These are phyloP conservation scores for Davidsoniella neocaledoniae DNA, from an alignment of 2,329 filamentous ascomycete species.

Conservation along the genomic window DNA sequence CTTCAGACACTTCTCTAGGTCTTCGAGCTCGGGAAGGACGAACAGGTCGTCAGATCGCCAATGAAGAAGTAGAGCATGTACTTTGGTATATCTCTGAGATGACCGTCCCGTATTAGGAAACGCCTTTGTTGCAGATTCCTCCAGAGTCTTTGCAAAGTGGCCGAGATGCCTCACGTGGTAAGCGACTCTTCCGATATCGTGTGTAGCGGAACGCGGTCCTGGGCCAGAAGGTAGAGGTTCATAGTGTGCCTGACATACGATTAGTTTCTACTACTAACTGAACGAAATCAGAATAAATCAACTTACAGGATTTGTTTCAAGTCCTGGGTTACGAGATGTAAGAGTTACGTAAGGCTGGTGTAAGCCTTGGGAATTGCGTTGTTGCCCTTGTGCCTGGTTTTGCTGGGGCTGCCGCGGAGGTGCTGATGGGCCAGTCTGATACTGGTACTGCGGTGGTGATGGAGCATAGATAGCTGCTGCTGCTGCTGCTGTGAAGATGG, in stretches of 20 bases:
- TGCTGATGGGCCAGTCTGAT: neutral
- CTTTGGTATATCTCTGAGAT: slow-evolving; percentile 37
- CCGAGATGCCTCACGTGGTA: slow-evolving; percentile 41
- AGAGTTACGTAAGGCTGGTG: slow-evolving; percentile 33
- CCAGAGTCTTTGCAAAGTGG: slow-evolving; percentile 35
- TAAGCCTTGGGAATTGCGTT: neutral
- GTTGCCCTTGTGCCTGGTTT: neutral
- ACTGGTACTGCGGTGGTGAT: neutral
- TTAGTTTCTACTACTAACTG: neutral
- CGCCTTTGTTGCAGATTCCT: slow-evolving; percentile 38
- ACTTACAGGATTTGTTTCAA: slow-evolving; percentile 6
- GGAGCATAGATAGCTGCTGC: neutral
- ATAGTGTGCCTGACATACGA: slow-evolving; percentile 14
- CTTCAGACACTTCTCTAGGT: slow-evolving; percentile 36
- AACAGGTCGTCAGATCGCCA: slow-evolving; percentile 43
- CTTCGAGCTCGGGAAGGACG: slow-evolving; percentile 39
- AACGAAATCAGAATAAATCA: neutral
- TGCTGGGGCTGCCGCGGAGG: neutral
- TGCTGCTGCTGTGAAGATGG: neutral
- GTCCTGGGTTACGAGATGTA: slow-evolving; percentile 27
- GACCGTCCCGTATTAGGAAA: slow-evolving; percentile 38
- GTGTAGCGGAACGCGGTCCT: slow-evolving; percentile 28
- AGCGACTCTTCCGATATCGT: slow-evolving; percentile 40
- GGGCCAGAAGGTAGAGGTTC: slow-evolving; percentile 7
- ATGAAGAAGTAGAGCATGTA: slow-evolving; percentile 37